These are phyloP conservation scores for Cenococcum geophilum DNA, from an alignment of 495 filamentous ascomycete genomes.

Conservation along the genomic window DNA sequence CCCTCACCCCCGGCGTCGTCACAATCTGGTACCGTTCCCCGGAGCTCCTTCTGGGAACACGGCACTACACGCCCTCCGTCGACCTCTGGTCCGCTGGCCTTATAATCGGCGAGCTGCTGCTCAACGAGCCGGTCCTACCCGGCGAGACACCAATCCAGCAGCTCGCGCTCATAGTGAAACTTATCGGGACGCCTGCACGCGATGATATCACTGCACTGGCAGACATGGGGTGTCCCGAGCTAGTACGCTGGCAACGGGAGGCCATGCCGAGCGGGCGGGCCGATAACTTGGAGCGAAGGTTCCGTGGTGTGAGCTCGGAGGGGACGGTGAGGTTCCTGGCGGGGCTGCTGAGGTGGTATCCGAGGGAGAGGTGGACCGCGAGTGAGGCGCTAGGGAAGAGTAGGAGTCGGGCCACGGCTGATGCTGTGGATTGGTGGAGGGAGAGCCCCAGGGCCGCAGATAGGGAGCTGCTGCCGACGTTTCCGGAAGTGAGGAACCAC, in stretches of 20 bases:
- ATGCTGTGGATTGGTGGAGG: conserved; percentile 35
- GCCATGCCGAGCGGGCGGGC: conserved; percentile 27
- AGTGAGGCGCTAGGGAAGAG: conserved; percentile 32
- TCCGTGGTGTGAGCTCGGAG: conserved; percentile 23
- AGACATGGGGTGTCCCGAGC: conserved; percentile 35
- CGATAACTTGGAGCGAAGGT: conserved; percentile 34
- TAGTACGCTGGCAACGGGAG: conserved; percentile 34
- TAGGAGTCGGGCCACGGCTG: conserved; percentile 18
- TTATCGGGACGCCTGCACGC: conserved; percentile 40
- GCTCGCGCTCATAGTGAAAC: conserved; percentile 40
- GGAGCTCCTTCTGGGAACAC: conserved; percentile 43
- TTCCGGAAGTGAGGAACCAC: conserved; percentile 42
- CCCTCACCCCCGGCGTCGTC: conserved; percentile 44
- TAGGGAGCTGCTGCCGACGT: conserved; percentile 42
- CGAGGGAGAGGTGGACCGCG: conserved; percentile 34
- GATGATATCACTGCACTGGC: conserved; percentile 37
- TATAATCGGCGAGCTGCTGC: conserved; percentile 43
- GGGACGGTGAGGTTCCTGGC: conserved; percentile 31
- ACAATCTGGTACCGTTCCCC: conserved; percentile 43
- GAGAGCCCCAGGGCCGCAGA: conserved; percentile 41
- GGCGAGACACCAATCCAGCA: conserved; percentile 43
- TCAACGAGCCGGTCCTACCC: conserved; percentile 40
- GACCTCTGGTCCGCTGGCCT: conserved; percentile 46
- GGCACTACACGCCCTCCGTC: conserved; percentile 40
- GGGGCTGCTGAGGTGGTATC: conserved; percentile 33